Percentiles rank a stretch among this genome's conserved stretches.
phyloP scores from a whole-genome alignment of 2,329 filamentous ascomycete species.

The Penicillium sp. region DNA sequence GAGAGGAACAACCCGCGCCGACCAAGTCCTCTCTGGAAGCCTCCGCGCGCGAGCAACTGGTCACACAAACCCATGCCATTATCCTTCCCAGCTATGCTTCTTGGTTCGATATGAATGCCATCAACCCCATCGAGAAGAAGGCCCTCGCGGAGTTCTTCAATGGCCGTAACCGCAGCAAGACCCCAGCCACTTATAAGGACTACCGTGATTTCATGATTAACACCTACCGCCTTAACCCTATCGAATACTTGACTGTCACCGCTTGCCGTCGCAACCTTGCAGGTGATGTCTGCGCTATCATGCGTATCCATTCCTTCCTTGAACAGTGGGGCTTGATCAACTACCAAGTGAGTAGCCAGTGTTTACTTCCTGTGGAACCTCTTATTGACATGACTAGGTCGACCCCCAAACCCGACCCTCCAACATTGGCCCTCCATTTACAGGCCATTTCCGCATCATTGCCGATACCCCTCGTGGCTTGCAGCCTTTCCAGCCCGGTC shows the following conservation, averaged over 20 bases:
- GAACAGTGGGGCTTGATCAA: constrained; percentile 99
- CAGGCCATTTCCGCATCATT: constrained; percentile 92
- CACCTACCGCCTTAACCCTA: constrained; percentile 91
- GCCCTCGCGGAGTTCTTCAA: constrained; percentile 98
- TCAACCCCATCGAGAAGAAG: constrained; percentile 89
- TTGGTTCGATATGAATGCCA: constrained; percentile 96
- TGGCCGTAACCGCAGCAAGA: constrained; percentile 96
- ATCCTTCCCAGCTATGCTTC: constrained; percentile 96
- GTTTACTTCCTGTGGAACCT: constrained; percentile 13
- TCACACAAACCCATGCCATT: constrained; percentile 90
- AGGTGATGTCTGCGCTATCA: constrained; percentile 96
- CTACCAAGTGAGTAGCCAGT: constrained; percentile 68
- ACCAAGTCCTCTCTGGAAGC: constrained; percentile 78
- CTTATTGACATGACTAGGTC: constrained; percentile 56
- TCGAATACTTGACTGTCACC: constrained; percentile 94
- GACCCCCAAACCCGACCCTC: constrained; percentile 93
- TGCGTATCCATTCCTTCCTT: constrained; percentile 95
- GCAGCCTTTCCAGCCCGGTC: constrained; percentile 88
- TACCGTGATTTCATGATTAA: constrained; percentile 99
- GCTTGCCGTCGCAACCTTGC: constrained; percentile 92
- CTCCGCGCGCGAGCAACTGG: constrained; percentile 83
- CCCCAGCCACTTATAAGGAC: constrained; percentile 93
- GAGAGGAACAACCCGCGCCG: constrained; percentile 56
- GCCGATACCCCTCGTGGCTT: constrained; percentile 92
- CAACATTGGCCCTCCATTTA: constrained; percentile 92